A percentile compares a stretch with the other conserved stretches of the same genome.
These are phyloP conservation scores for Fusarium mangiferae DNA, from an alignment of 2,329 filamentous ascomycete genomes.

Conservation along the genomic window DNA sequence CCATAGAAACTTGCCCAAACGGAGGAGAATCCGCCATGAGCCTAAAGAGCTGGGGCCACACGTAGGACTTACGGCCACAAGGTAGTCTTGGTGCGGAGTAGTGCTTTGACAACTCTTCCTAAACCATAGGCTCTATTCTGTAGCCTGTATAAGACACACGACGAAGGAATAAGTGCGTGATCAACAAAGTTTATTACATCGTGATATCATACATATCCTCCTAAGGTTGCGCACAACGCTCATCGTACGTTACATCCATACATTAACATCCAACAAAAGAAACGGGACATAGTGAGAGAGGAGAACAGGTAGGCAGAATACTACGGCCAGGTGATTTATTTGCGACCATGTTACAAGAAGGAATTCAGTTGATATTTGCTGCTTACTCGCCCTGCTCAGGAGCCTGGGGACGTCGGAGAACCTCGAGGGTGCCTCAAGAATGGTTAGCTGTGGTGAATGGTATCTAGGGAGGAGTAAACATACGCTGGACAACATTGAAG, in stretches of 20 bases:
- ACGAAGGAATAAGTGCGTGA: not conserved
- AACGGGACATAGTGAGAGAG: constrained; percentile 33
- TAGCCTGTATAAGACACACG: not conserved
- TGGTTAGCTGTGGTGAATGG: constrained; percentile 21
- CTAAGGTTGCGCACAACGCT: constrained; percentile 27
- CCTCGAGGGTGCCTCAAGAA: constrained; percentile 56
- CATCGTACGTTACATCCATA: constrained; percentile 36
- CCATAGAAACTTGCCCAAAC: not conserved
- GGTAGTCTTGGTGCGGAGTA: not conserved
- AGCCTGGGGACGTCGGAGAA: constrained; percentile 55
- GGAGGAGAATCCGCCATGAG: not conserved
- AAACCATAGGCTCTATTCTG: not conserved
- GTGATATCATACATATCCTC: constrained; percentile 42
- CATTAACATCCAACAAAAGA: constrained; percentile 36
- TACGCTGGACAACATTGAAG: constrained; percentile 84
- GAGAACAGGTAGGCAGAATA: constrained; percentile 19
- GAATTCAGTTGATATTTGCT: not conserved
- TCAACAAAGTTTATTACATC: constrained; percentile 39
- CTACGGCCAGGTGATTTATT: not conserved
- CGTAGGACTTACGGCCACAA: not conserved
- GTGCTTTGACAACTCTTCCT: not conserved
- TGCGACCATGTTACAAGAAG: not conserved
- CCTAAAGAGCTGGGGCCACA: not conserved
- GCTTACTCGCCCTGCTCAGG: constrained; percentile 39
- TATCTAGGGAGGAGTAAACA: constrained; percentile 50